Conservation (phyloP, 257 asterid genomes). For the Penstemon newberryi region DNA sequence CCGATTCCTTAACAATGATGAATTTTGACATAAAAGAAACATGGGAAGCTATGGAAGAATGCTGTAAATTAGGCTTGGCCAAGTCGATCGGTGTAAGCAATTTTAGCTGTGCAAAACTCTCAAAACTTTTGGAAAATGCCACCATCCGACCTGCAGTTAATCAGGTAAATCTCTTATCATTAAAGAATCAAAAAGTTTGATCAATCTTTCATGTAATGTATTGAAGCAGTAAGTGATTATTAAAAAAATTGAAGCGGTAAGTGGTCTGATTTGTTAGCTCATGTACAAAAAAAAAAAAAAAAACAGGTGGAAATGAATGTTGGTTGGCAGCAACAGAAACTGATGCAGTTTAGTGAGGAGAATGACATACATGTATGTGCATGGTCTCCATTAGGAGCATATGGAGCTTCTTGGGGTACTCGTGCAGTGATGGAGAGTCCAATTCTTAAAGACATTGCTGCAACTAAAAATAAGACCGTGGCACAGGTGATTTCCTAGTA, state of each 20-base stretch:
- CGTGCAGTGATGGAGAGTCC: constrained; percentile 45
- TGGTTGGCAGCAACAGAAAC: constrained; percentile 52
- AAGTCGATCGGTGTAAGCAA: constrained; percentile 65
- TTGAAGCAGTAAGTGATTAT: not conserved
- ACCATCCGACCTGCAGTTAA: constrained; percentile 55
- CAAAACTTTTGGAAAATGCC: constrained; percentile 39
- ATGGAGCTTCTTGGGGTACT: constrained; percentile 44
- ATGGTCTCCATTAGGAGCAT: constrained; percentile 53
- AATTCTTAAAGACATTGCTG: constrained; percentile 40
- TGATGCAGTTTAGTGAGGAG: constrained; percentile 45
- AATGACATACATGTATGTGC: constrained; percentile 47
- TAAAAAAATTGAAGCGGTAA: not conserved
- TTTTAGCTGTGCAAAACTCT: constrained; percentile 46
- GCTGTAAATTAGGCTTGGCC: constrained; percentile 45
- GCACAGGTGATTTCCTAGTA: constrained; percentile 40
- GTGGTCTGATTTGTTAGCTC: not conserved
- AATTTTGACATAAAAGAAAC: constrained; percentile 45
- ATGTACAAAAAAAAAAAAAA: not conserved
- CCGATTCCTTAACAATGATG: not conserved
- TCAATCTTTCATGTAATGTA: too few relatives aligned
- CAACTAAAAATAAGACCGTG: constrained; percentile 32
- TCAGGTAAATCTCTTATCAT: constrained; percentile 34
- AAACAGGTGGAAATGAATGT: constrained; percentile 54
- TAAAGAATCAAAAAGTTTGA: too few relatives aligned
- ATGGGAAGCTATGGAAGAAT: constrained; percentile 63